phyloP scores from a whole-genome alignment of 345 rosid genomes.

The Turnera subulata region DNA sequence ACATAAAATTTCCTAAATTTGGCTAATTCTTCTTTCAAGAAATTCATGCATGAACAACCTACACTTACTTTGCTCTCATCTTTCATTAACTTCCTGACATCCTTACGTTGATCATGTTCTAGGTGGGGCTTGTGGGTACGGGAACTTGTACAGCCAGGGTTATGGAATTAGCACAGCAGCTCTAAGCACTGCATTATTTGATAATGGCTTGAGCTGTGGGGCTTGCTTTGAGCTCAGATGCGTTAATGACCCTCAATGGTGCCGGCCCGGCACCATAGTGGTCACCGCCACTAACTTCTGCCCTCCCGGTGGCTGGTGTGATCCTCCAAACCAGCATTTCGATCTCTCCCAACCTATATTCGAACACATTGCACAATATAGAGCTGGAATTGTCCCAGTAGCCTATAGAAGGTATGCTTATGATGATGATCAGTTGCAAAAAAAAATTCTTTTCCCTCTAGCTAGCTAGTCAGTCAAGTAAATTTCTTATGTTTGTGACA shows the following conservation, averaged over 20 bases:
- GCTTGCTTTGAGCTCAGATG: conserved; percentile 28
- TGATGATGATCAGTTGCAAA: no score
- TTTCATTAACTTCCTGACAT: background rate
- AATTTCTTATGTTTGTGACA: background rate
- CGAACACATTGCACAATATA: conserved; percentile 23
- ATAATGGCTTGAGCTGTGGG: conserved; percentile 27
- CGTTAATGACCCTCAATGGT: conserved; percentile 27
- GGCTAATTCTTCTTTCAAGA: background rate
- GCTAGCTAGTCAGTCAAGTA: background rate
- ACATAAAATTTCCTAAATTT: background rate
- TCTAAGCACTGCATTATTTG: conserved; percentile 24
- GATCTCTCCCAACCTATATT: conserved; percentile 29
- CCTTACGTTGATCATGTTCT: background rate
- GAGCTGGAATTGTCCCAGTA: conserved; percentile 28
- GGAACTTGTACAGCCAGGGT: conserved; percentile 23
- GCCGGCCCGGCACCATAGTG: conserved; percentile 21
- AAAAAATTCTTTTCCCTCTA: no score
- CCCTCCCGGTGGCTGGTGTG: conserved; percentile 32
- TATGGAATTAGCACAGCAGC: conserved; percentile 27
- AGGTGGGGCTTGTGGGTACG: conserved; percentile 30
- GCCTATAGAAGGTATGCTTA: conserved; percentile 21
- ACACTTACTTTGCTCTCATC: no score
- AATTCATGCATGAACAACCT: no score
- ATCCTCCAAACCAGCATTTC: conserved; percentile 25
- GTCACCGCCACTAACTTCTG: conserved; percentile 28